phyloP scores from a whole-genome alignment of 257 asterid genomes.

The Agastache rugosa region DNA sequence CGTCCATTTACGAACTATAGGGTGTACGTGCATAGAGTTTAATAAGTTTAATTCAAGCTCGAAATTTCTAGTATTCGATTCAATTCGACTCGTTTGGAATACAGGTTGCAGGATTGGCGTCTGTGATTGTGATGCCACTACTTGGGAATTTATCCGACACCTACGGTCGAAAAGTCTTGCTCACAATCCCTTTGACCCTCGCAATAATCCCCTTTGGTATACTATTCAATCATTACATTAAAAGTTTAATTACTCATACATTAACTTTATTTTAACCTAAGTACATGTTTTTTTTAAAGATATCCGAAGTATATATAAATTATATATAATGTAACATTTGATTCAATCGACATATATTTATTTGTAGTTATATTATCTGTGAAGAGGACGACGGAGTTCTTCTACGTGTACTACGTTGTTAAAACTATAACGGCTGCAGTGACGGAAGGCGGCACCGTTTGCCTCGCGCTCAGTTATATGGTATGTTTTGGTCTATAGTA shows the following conservation, averaged over 20 bases:
- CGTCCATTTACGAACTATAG: too few species aligned
- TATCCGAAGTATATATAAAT: too few species aligned
- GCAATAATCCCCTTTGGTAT: slow-evolving; percentile 55
- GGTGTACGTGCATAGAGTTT: too few species aligned
- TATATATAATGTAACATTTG: background rate
- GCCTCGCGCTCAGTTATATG: slow-evolving; percentile 60
- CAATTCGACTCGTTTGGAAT: background rate
- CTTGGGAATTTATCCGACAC: slow-evolving; percentile 63
- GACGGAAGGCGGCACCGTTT: slow-evolving; percentile 54
- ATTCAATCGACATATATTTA: background rate
- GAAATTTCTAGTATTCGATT: too few species aligned
- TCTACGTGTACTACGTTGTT: slow-evolving; percentile 56
- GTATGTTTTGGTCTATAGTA: slow-evolving; percentile 17
- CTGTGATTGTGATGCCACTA: slow-evolving; percentile 63
- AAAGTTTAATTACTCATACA: background rate
- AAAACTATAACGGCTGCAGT: slow-evolving; percentile 58
- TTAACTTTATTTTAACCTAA: background rate
- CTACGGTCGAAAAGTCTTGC: slow-evolving; percentile 61
- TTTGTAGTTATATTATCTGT: slow-evolving; percentile 57
- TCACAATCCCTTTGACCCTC: slow-evolving; percentile 53
- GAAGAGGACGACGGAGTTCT: slow-evolving; percentile 51
- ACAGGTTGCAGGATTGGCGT: slow-evolving; percentile 61
- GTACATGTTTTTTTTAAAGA: too few species aligned
- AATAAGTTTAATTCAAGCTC: too few species aligned
- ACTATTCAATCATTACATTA: too few species aligned